These are phyloP conservation scores for Starmerella vitae DNA, from an alignment of 805 yeast genomes.

Conservation along the genomic window DNA sequence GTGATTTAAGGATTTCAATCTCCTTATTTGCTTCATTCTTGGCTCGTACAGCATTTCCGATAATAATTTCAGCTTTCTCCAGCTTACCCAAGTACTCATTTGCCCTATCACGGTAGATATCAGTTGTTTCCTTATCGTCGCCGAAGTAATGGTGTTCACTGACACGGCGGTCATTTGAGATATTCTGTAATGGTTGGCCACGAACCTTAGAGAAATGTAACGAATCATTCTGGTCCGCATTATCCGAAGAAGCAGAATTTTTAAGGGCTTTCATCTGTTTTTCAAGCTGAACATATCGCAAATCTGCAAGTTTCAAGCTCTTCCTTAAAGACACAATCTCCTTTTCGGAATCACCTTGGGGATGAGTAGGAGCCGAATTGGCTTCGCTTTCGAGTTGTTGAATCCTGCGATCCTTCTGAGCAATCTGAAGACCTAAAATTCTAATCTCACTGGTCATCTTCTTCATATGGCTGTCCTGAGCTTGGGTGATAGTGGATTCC, in stretches of 20 bases:
- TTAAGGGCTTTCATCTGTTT: constrained; percentile 7
- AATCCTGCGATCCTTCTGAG: constrained; percentile 24
- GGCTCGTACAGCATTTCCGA: constrained; percentile 46
- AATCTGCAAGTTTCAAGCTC: constrained; percentile 16
- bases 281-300: constrained; percentile 19
- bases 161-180: constrained; percentile 20
- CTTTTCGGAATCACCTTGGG: constrained; percentile 12
- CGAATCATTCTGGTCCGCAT: not conserved
- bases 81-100: constrained; percentile 60
- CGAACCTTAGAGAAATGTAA: constrained; percentile 11
- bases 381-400: constrained; percentile 20
- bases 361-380: constrained; percentile 6
- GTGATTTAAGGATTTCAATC: constrained; percentile 6
- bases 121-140: constrained; percentile 42
- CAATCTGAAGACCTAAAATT: constrained; percentile 24
- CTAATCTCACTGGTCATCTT: constrained; percentile 24
- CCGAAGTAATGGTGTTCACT: constrained; percentile 28
- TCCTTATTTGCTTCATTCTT: constrained; percentile 44
- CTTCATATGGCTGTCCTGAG: constrained; percentile 15
- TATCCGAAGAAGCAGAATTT: not conserved
- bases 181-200: constrained; percentile 12
- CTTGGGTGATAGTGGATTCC: constrained; percentile 16
- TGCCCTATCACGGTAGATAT: constrained; percentile 54
- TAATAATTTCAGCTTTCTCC: constrained; percentile 66
- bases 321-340: constrained; percentile 4